Percentiles rank a stretch among this genome's conserved stretches.
Evolutionary conservation across 2,329 filamentous ascomycete genomes (phyloP).

Genomic region (Exophiala calicioides): DNA sequence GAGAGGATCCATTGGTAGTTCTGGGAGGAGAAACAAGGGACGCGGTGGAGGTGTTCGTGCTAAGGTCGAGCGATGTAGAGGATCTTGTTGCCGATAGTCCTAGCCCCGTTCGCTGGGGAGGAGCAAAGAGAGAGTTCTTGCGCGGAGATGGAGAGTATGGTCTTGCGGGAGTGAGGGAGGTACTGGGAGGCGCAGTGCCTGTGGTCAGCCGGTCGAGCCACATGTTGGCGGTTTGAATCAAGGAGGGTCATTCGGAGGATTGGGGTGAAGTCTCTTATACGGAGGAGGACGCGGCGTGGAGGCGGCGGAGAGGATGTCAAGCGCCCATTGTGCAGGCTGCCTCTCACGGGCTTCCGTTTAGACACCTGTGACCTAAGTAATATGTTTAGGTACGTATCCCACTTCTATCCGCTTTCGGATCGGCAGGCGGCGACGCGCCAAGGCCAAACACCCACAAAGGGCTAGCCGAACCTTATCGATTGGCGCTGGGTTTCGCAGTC

Average conservation of each 20-base stretch:
- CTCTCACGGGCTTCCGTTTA: too few relatives aligned
- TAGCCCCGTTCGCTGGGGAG: conserved; percentile 66
- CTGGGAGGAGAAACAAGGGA: conserved; percentile 70
- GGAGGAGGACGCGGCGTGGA: too few relatives aligned
- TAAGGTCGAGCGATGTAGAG: conserved; percentile 72
- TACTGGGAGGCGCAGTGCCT: conserved; percentile 65
- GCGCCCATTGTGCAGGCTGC: too few relatives aligned
- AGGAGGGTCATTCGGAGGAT: too few relatives aligned
- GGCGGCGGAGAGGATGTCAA: too few relatives aligned
- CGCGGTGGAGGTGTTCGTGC: conserved; percentile 71
- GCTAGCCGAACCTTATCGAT: conserved; percentile 4
- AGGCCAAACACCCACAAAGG: neutral
- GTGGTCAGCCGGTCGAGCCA: conserved; percentile 83
- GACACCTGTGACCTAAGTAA: too few relatives aligned
- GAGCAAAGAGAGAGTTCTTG: conserved; percentile 67
- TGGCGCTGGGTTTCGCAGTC: too few relatives aligned
- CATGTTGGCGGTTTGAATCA: conserved; percentile 55
- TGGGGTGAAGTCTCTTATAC: too few relatives aligned
- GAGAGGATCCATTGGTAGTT: conserved; percentile 65
- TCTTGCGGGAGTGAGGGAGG: conserved; percentile 65
- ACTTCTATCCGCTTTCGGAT: too few relatives aligned
- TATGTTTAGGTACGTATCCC: too few relatives aligned
- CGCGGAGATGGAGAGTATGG: conserved; percentile 71
- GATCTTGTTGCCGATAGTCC: conserved; percentile 67
- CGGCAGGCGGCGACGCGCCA: neutral